Base-by-base conservation (phyloP, 2,329 filamentous ascomycete species). In the Emmonsiellopsis sp. region DNA sequence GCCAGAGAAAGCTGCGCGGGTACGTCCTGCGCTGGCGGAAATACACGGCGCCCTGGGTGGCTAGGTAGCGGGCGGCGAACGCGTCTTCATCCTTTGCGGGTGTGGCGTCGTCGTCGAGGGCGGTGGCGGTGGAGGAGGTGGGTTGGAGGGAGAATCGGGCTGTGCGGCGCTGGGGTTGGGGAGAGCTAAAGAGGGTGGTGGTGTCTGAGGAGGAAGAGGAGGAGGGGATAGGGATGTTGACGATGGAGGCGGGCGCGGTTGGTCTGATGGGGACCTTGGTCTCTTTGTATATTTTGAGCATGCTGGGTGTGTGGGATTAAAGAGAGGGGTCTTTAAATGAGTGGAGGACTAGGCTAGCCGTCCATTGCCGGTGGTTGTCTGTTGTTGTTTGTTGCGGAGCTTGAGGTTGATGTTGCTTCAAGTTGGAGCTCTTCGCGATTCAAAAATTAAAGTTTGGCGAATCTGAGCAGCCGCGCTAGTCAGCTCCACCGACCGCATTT, bases 1-100 rank as follows among this genome's bases (percentile, higher is more conserved):
- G 83, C 93, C 93, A 98, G 47, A 95, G 79, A 66, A 97, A 94
- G 70, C 83, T 89, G 65, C 87, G 84, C 40, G 93, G 93, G 58
- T 86, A 84, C 58, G 80, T 77, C 64, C 86, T 82, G 68, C 86
- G 81, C 68, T 81, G 81, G 53, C 93, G 84, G 70, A 95, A 90
- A 74, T 89, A 95, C 53, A 97, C 79, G 2, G 89, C 89, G 31
- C 89, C 86, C 34, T 90, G 82, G 1, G 78, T 84, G 30, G 92
- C 89, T 51, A 96, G 75, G 65, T 87, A 82, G 58, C 81, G 84
- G 56, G 80, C 76, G 59, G 84, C 82, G 65, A 94, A 95, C 8
- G 80, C 75, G n/a, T 72, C 69, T 57, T 73, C 70, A 60, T 91
- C 87, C 64, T 87, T 83, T 59, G 75, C 71, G 54, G 72, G 61